These are phyloP conservation scores for Claviceps sp. DNA, from an alignment of 2,329 filamentous ascomycete species.

Conservation along the genomic window DNA sequence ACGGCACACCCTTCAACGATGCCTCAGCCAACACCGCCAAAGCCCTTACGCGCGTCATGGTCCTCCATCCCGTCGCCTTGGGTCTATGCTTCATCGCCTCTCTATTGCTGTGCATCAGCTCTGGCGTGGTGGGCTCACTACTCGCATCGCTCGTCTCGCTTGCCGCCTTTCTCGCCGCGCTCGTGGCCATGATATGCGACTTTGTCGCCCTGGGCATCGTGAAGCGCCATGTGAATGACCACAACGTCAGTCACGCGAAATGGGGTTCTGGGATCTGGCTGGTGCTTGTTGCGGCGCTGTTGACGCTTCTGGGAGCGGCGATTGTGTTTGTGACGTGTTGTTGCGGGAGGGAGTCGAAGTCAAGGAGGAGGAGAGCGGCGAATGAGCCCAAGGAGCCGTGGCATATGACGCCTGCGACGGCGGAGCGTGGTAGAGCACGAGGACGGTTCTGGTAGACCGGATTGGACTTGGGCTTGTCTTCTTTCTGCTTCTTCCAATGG, in stretches of 20 bases:
- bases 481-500: not conserved
- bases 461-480: not conserved
- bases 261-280: slow-evolving; percentile 47
- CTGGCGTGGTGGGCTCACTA: slow-evolving; percentile 39
- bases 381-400: slow-evolving; percentile 14
- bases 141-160: slow-evolving; percentile 35
- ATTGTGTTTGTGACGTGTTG: slow-evolving; percentile 51
- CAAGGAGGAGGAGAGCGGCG: slow-evolving; percentile 21
- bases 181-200: slow-evolving; percentile 39
- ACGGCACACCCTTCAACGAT: slow-evolving; percentile 26
- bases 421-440: not conserved
- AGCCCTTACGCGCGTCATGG: slow-evolving; percentile 42
- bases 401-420: slow-evolving; percentile 6
- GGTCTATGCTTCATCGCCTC: slow-evolving; percentile 46
- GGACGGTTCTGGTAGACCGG: slow-evolving; percentile 9
- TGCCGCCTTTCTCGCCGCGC: slow-evolving; percentile 35
- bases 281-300: slow-evolving; percentile 40
- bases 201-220: slow-evolving; percentile 44
- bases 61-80: slow-evolving; percentile 48
- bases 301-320: slow-evolving; percentile 39
- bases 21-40: slow-evolving; percentile 30
- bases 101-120: slow-evolving; percentile 37
- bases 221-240: slow-evolving; percentile 38
- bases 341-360: slow-evolving; percentile 15
- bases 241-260: slow-evolving; percentile 28